A percentile compares a stretch with the other conserved stretches of the same genome.
phyloP scores from a whole-genome alignment of 257 asterid genomes.

The Solanum clarkiae region DNA sequence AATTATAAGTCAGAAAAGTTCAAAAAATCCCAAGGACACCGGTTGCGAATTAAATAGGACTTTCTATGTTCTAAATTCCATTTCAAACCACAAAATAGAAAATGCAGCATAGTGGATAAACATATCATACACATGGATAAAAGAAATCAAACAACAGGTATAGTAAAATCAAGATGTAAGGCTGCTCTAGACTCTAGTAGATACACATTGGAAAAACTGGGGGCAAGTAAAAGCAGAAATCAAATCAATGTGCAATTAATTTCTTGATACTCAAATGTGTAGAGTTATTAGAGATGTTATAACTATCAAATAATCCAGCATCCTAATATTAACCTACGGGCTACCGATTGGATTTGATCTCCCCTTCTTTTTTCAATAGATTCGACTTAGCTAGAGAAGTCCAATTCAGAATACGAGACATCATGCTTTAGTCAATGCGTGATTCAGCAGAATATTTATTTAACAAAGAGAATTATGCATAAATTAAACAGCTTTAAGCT shows the following conservation, averaged over 20 bases:
- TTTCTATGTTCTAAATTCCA: not conserved
- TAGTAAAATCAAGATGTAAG: not conserved
- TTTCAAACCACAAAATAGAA: not conserved
- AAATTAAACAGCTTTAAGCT: not conserved
- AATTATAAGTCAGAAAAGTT: not conserved
- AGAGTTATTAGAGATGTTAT: not conserved
- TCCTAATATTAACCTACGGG: not conserved
- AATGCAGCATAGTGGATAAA: not conserved
- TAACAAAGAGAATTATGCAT: not conserved
- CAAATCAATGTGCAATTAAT: not conserved
- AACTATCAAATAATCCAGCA: not conserved
- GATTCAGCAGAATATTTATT: not conserved
- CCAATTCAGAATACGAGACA: not conserved
- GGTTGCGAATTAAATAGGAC: not conserved
- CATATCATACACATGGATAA: not conserved
- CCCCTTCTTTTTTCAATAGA: not conserved
- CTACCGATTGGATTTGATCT: not conserved
- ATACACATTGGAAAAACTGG: not conserved
- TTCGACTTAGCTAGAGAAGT: not conserved
- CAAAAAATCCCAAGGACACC: not conserved
- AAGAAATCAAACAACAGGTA: not conserved
- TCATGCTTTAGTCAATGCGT: not conserved
- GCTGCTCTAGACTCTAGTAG: not conserved
- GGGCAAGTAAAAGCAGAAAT: not conserved
- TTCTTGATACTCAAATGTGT: not conserved